Evolutionary conservation across 75 land plant genomes (phyloP).

Genomic region (Azolla pinnata): DNA sequence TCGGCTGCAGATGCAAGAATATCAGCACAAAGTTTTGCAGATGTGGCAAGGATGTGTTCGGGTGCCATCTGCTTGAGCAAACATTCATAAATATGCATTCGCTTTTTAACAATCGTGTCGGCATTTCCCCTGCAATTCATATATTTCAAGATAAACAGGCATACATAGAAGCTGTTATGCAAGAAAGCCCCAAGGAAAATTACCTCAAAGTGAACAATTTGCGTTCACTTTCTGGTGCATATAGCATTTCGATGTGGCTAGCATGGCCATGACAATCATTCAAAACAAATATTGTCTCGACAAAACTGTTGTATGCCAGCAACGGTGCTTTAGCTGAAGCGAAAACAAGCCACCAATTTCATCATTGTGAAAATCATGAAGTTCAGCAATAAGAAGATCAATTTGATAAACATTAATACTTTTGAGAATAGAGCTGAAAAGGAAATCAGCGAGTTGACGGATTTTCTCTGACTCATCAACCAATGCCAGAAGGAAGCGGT

Average conservation of each 20-base stretch:
- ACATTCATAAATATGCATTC: slow-evolving; percentile 76
- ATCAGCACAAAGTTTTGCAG: slow-evolving; percentile 93
- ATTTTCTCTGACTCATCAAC: slow-evolving; percentile 90
- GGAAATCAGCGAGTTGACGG: slow-evolving; percentile 62
- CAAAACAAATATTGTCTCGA: slow-evolving; percentile 73
- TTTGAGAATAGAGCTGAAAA: slow-evolving; percentile 73
- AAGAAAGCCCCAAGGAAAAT: neutral
- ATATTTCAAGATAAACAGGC: neutral
- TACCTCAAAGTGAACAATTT: slow-evolving; percentile 63
- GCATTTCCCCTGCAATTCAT: slow-evolving; percentile 48
- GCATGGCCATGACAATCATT: slow-evolving; percentile 60
- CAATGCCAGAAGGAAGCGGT: slow-evolving; percentile 64
- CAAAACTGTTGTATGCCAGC: slow-evolving; percentile 91
- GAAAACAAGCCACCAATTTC: slow-evolving; percentile 1
- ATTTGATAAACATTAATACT: too few species aligned
- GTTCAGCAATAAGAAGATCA: too few species aligned
- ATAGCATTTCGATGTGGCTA: slow-evolving; percentile 37
- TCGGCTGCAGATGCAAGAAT: slow-evolving; percentile 83
- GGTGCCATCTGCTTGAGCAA: slow-evolving; percentile 89
- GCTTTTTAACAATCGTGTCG: slow-evolving; percentile 34
- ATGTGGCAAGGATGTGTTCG: slow-evolving; percentile 83
- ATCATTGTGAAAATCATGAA: too few species aligned
- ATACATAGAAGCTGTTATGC: neutral
- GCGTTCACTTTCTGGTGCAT: slow-evolving; percentile 29
- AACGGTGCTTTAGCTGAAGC: slow-evolving; percentile 93